A percentile compares a stretch with the other conserved stretches of the same genome.
Conservation (phyloP, 768 basidiomycete species). For the Suillus weaverae region DNA sequence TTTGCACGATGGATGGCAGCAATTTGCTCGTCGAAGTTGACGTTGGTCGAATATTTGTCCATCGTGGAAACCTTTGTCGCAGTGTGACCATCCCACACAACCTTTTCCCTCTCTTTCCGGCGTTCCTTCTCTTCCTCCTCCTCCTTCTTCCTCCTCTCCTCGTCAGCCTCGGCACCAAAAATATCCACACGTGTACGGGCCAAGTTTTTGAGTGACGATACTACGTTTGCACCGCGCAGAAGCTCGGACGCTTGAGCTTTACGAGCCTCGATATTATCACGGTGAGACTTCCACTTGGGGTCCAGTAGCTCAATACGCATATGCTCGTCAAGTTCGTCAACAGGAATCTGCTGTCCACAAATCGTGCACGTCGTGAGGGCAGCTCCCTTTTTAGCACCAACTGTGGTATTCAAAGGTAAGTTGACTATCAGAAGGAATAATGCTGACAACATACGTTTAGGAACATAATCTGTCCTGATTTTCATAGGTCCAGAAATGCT, state of each 20-base stretch:
- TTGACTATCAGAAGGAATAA: slow-evolving; percentile 6
- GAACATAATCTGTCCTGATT: slow-evolving; percentile 94
- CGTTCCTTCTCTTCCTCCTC: slow-evolving; percentile 83
- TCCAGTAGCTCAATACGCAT: slow-evolving; percentile 98
- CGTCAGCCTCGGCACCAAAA: slow-evolving; percentile 92
- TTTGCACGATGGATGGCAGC: slow-evolving; percentile 93
- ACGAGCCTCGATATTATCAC: slow-evolving; percentile 84
- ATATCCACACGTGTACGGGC: slow-evolving; percentile 97
- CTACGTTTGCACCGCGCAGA: slow-evolving; percentile 90
- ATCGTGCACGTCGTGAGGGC: slow-evolving; percentile 87
- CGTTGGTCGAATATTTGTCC: slow-evolving; percentile 90
- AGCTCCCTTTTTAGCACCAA: slow-evolving; percentile 59
- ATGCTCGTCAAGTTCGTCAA: slow-evolving; percentile 95
- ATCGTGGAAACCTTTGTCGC: slow-evolving; percentile 89
- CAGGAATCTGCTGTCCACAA: slow-evolving; percentile 94
- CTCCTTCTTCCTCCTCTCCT: slow-evolving; percentile 82
- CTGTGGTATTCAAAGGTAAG: slow-evolving; percentile 35
- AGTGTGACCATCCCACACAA: slow-evolving; percentile 99
- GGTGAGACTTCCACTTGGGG: slow-evolving; percentile 97
- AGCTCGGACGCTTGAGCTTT: slow-evolving; percentile 87
- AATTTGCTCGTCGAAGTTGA: slow-evolving; percentile 98
- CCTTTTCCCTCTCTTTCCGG: slow-evolving; percentile 88
- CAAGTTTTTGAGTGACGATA: slow-evolving; percentile 88
- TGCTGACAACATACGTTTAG: slow-evolving; percentile 67
- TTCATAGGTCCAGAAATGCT: slow-evolving; percentile 84